These are phyloP conservation scores for Plasmodium ovale DNA, from an alignment of 169 alveolate species.

Conservation along the genomic window DNA sequence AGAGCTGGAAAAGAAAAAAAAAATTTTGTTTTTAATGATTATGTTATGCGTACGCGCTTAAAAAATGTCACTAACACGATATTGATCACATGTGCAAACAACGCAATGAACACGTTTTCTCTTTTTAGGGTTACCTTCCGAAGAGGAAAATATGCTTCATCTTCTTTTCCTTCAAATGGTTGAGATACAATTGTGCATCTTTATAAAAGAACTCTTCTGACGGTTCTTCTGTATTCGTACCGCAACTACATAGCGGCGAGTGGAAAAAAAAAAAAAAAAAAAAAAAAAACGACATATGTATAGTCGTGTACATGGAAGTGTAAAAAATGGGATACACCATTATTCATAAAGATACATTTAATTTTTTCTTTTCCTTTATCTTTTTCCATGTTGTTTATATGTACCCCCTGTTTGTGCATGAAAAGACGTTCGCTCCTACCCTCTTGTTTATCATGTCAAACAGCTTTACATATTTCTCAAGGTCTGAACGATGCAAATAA, in stretches of 20 bases:
- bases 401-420: slow-evolving; percentile 69
- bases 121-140: slow-evolving; percentile 56
- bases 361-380: neutral
- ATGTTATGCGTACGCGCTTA: neutral
- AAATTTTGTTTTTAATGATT: neutral
- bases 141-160: slow-evolving; percentile 21
- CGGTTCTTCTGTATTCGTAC: slow-evolving; percentile 20
- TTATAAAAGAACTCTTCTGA: slow-evolving; percentile 31
- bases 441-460: neutral
- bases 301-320: too few species aligned
- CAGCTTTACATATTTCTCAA: slow-evolving; percentile 9
- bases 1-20: slow-evolving; percentile 18
- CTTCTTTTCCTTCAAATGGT: slow-evolving; percentile 12
- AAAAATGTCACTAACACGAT: neutral
- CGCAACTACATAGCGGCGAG: neutral
- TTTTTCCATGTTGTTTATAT: neutral
- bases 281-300: neutral
- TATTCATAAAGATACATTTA: neutral
- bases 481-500: neutral
- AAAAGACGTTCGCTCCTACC: slow-evolving; percentile 47
- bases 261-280: slow-evolving; percentile 2
- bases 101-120: neutral
- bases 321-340: too few species aligned
- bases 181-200: slow-evolving; percentile 34
- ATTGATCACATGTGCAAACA: neutral